Evolutionary conservation across 2,329 filamentous ascomycete genomes (phyloP).

Genomic region (Penicillium sp.): DNA sequence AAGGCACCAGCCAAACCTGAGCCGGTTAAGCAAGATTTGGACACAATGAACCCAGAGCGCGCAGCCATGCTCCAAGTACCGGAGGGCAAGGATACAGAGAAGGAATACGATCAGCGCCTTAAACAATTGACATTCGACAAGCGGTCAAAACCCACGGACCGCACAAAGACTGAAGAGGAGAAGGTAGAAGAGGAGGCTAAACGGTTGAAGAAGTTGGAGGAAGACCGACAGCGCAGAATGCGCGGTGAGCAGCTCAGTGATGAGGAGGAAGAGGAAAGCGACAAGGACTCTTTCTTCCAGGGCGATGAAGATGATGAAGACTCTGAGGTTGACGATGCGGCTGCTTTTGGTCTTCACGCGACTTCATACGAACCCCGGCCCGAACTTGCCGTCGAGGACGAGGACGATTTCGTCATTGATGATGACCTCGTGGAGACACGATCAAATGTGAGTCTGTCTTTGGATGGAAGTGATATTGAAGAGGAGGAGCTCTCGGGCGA

Average conservation of each 20-base stretch:
- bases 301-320: slow-evolving; percentile 41
- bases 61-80: slow-evolving; percentile 62
- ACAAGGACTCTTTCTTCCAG: slow-evolving; percentile 39
- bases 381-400: slow-evolving; percentile 77
- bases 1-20: slow-evolving; percentile 57
- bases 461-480: slow-evolving; percentile 52
- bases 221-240: slow-evolving; percentile 83
- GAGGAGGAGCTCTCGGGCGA: slow-evolving; percentile 61
- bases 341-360: slow-evolving; percentile 65
- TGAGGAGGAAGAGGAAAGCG: slow-evolving; percentile 50
- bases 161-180: slow-evolving; percentile 91
- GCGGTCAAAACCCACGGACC: slow-evolving; percentile 80
- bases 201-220: slow-evolving; percentile 77
- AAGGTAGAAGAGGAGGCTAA: slow-evolving; percentile 75
- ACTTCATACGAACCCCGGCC: slow-evolving; percentile 41
- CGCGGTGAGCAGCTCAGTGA: slow-evolving; percentile 73
- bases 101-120: slow-evolving; percentile 83
- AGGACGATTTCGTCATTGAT: slow-evolving; percentile 91
- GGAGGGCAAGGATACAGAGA: slow-evolving; percentile 72
- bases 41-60: slow-evolving; percentile 65
- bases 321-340: slow-evolving; percentile 59
- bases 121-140: slow-evolving; percentile 82
- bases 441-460: slow-evolving; percentile 57
- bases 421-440: slow-evolving; percentile 84
- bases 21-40: slow-evolving; percentile 48